Base-by-base conservation (phyloP, 495 filamentous ascomycete species). In the Penicillium cinerascens region DNA sequence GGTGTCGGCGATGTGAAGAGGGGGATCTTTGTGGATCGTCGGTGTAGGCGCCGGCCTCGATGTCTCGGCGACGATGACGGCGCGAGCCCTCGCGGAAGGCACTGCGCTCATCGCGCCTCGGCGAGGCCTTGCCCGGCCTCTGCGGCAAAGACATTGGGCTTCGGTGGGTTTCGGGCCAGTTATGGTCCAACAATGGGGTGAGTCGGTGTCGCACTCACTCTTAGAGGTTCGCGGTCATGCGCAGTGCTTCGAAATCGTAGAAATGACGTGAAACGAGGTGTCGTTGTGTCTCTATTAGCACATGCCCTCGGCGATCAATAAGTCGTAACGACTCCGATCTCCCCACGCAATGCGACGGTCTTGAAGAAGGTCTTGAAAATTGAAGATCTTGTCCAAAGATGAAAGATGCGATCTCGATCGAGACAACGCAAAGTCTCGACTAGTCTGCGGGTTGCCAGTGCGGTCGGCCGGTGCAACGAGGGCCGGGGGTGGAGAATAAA, bases 1-100 rank as follows among this genome's bases (percentile, higher is more conserved):
- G 64, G 40, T 59, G 37, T 39, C 37, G 69, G 47, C 58, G 65
- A 57, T 59, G 54, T 50, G 64, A 60, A 3, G 72, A 73, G 25
- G 69, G 66, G 1, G 73, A 61, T 29, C 67, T 69, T 33, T 59
- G 55, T 1, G 69, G 64, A 26, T 49, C 54, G 56, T 82, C 69
- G 68, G 73, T 60, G 70, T 81, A 83, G 18, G 67, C 68, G 35
- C 78, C 82, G 21, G 83, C 72, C 56, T 92, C 88, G 54, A 85
- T 68, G 53, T 92, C 88, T 37, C 78, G 75, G 38, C 83, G 81
- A 25, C 83, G 83, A 55, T 87, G 83, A 50, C 87, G 81, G 25
- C 84, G 82, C 4, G 83, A 82, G n/a, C 87, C 83, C 41, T 88
- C 82, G 51, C 84, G 85, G 60, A 87, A 89, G 37, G 82, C 69